Base-by-base conservation (phyloP, 140 eudicot species). In the Anethum foeniculum region DNA sequence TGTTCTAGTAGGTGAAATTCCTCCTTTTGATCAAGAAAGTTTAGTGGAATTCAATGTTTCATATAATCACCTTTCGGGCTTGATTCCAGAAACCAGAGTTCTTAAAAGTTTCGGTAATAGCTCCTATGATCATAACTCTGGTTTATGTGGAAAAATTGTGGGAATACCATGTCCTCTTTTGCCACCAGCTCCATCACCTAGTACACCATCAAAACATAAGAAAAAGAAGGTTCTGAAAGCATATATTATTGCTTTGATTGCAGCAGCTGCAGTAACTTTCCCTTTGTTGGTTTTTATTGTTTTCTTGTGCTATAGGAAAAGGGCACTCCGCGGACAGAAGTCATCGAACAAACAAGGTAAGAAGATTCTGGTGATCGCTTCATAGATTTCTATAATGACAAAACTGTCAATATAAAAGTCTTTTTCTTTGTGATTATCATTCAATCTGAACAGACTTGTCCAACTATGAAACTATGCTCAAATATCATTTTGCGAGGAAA, bases 21-120 rank as follows among this genome's bases (percentile, higher is more conserved):
- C 92, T 5, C 88, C 94, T 25, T 88, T 91, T 48, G 75, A 90
- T 77, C 97, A 92, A 79, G 81, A 82, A n/a, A 81, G 89, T 16
- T 83, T 92, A 58, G 84, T 81, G 13, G 84, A 74, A 12, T 87
- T 92, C 60, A 92, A 90, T 39, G 86, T 92, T 41, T 92, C 97
- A 5, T 71, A 87, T 81, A 92, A 92, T 83, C 82, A 39, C 43
- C 93, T 92, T 68, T 76, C 76, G 6, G 96, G 97, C 34, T 83
- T 77, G 18, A 84, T 92, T 38, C 97, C 97, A 6, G 82, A 86
- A 46, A 90, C 96, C 3, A 80, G 84, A 51, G 80, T 71, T 51
- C 85, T 92, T 1, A 30, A 67, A 68, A 83, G 88, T 71, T 92
- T 90, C 2, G 72, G 83, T 0, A n/a, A 38, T 32, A 82, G 88